Evolutionary conservation across 805 yeast genomes (phyloP).

Genomic region (Saccharomycodes ludwigii): DNA sequence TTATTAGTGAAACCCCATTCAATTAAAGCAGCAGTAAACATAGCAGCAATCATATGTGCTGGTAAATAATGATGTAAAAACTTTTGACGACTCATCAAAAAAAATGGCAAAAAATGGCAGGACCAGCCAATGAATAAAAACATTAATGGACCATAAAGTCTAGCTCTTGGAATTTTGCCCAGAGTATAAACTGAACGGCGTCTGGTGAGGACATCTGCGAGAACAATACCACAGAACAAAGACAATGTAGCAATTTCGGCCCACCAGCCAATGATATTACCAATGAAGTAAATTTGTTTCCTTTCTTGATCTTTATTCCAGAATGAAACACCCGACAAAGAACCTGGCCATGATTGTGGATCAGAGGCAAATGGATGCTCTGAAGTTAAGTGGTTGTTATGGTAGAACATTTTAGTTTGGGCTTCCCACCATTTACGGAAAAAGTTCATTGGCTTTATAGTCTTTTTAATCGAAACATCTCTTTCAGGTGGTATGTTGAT

Average conservation of each 20-base stretch:
- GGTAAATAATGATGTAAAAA: conserved; percentile 92
- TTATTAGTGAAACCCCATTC: conserved; percentile 65
- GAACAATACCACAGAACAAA: conserved; percentile 47
- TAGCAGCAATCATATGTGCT: conserved; percentile 81
- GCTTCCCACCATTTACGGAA: conserved; percentile 81
- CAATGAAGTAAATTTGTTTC: conserved; percentile 79
- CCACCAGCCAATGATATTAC: conserved; percentile 90
- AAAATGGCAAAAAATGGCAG: conserved; percentile 84
- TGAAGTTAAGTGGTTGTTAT: conserved; percentile 74
- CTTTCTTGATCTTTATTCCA: conserved; percentile 68
- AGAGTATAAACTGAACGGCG: conserved; percentile 57
- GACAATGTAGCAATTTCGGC: conserved; percentile 54
- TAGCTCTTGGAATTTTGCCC: conserved; percentile 48
- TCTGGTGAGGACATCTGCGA: conserved; percentile 65
- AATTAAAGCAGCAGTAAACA: conserved; percentile 68
- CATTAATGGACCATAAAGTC: conserved; percentile 67
- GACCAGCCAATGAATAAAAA: conserved; percentile 82
- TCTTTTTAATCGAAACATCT: conserved; percentile 50
- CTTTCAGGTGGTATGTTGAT: conserved; percentile 53
- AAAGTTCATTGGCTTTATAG: conserved; percentile 54
- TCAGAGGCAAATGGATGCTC: conserved; percentile 94
- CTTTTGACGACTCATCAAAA: conserved; percentile 83
- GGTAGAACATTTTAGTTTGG: conserved; percentile 80
- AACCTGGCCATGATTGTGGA: conserved; percentile 86
- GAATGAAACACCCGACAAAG: conserved; percentile 85